These are phyloP conservation scores for Gonium pectorale DNA, from an alignment of 139 green algal species.

Conservation along the genomic window DNA sequence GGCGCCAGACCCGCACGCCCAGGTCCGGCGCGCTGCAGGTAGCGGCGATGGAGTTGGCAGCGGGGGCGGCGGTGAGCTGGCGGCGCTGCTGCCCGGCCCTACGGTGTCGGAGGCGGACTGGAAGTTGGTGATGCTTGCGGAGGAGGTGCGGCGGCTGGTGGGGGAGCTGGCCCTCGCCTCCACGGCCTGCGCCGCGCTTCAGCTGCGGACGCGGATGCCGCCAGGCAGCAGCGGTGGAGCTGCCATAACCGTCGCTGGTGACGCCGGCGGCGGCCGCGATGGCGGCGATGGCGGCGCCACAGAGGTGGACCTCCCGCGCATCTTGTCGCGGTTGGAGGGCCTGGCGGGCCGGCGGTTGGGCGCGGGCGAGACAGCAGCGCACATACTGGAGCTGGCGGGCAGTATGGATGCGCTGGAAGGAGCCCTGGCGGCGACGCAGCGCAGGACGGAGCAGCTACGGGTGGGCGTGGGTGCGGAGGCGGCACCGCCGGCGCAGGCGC, in stretches of 20 bases:
- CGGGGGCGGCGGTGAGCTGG: neutral
- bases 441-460: neutral
- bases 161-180: conserved; percentile 23
- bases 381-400: conserved; percentile 29
- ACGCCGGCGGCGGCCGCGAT: neutral
- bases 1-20: too few relatives aligned
- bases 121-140: conserved; percentile 53
- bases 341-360: conserved; percentile 26
- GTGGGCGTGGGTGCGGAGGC: too few relatives aligned
- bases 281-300: too few relatives aligned
- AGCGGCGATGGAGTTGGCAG: neutral
- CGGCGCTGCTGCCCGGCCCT: neutral
- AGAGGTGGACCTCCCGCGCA: conserved; percentile 10
- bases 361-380: conserved; percentile 24
- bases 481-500: too few relatives aligned
- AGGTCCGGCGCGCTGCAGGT: neutral
- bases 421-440: neutral
- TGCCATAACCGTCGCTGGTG: neutral
- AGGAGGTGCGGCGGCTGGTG: conserved; percentile 43
- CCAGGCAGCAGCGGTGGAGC: neutral
- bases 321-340: conserved; percentile 31
- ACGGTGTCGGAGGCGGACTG: conserved; percentile 43
- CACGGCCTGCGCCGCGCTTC: conserved; percentile 13
- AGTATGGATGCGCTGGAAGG: conserved; percentile 35
- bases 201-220: too few relatives aligned